Conservation (phyloP, 2,329 filamentous ascomycete species). For the Aureobasidium pullulans region DNA sequence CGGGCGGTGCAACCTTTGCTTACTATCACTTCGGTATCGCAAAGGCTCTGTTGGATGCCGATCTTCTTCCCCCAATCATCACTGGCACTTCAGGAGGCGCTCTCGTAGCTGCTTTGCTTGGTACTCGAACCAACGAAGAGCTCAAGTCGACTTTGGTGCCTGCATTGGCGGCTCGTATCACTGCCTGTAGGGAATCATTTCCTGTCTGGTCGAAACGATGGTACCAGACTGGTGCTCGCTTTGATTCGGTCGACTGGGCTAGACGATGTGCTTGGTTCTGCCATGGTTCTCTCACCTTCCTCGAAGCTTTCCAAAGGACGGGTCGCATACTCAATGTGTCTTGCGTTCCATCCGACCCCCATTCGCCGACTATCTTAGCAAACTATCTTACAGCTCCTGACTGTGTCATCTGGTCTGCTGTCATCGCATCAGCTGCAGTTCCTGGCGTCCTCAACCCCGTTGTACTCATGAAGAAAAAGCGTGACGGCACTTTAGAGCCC, state of each 20-base stretch:
- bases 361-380: constrained; percentile 83
- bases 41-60: constrained; percentile 79
- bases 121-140: constrained; percentile 87
- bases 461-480: constrained; percentile 81
- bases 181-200: constrained; percentile 72
- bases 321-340: constrained; percentile 92
- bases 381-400: constrained; percentile 94
- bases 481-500: constrained; percentile 68
- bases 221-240: constrained; percentile 88
- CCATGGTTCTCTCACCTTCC: constrained; percentile 84
- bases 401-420: constrained; percentile 97
- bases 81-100: constrained; percentile 94
- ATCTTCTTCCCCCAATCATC: constrained; percentile 83
- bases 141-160: constrained; percentile 78
- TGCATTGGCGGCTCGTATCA: constrained; percentile 76
- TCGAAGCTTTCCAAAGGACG: constrained; percentile 87
- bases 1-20: constrained; percentile 87
- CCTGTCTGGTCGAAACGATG: constrained; percentile 72
- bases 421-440: constrained; percentile 88
- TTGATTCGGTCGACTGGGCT: constrained; percentile 91
- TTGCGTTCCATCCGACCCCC: constrained; percentile 90
- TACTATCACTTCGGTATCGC: constrained; percentile 96
- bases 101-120: constrained; percentile 76
- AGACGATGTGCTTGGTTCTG: constrained; percentile 81
- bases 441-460: constrained; percentile 93